Percentiles rank a stretch among this genome's conserved stretches.
Conservation (phyloP, 2,329 filamentous ascomycete species). For the Diaporthe vexans region DNA sequence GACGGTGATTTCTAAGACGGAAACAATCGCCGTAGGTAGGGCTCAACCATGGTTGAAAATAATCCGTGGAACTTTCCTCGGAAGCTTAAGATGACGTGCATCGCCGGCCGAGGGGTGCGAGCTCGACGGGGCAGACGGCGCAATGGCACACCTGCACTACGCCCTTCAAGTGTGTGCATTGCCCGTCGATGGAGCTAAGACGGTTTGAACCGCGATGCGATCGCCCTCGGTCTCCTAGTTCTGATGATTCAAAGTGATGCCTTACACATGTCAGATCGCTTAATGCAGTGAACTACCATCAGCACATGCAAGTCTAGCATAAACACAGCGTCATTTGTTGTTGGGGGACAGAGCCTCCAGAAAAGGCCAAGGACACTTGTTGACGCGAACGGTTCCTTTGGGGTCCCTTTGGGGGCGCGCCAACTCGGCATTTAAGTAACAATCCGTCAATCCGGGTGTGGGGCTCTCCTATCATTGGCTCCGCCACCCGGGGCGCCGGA, state of each 20-base stretch:
- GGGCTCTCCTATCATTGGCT: constrained; percentile 8
- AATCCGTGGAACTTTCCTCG: not conserved
- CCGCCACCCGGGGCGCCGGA: constrained; percentile 25
- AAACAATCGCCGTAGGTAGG: not conserved
- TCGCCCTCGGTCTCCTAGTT: not conserved
- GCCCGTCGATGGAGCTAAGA: not conserved
- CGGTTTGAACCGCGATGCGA: not conserved
- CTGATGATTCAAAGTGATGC: not conserved
- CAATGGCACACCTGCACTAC: not conserved
- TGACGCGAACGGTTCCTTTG: not conserved
- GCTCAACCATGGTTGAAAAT: not conserved
- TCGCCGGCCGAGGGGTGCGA: not conserved
- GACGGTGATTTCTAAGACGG: not conserved
- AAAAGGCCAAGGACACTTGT: not conserved
- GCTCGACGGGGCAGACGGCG: too few relatives aligned
- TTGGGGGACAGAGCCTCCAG: not conserved
- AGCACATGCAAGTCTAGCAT: constrained; percentile 8
- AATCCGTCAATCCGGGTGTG: constrained; percentile 25
- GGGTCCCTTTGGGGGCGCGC: not conserved
- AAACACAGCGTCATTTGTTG: constrained; percentile 13
- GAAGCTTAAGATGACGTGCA: constrained; percentile 19
- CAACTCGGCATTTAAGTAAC: constrained; percentile 21
- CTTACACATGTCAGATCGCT: not conserved
- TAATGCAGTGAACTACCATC: not conserved
- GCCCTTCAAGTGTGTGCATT: not conserved